Conservation (phyloP, 2,329 filamentous ascomycete genomes). For the Colletotrichum chrysophilum region DNA sequence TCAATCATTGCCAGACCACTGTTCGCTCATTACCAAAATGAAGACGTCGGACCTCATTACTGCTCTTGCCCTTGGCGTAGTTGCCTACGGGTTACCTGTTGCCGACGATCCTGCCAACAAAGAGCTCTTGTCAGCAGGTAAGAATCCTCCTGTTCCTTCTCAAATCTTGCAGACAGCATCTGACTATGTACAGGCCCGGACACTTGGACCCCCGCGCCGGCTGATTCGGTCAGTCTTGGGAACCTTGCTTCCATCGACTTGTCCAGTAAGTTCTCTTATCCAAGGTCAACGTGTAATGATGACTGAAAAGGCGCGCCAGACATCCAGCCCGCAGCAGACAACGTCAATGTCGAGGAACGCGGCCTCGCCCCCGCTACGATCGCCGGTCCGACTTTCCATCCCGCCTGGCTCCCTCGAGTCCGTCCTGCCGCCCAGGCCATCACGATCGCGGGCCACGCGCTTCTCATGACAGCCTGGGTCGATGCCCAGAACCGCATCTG, state of each 20-base stretch:
- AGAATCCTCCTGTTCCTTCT: fast-evolving
- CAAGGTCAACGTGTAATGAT: fast-evolving
- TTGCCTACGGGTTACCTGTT: not conserved
- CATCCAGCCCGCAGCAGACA: not conserved
- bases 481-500: not conserved
- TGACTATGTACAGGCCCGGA: not conserved
- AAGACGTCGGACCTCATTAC: not conserved
- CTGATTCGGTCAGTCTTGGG: not conserved
- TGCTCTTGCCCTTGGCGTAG: fast-evolving
- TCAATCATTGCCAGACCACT: not conserved
- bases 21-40: fast-evolving
- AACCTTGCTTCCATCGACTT: not conserved
- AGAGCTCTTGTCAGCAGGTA: not conserved
- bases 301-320: fast-evolving
- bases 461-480: not conserved
- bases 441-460: not conserved
- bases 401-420: not conserved
- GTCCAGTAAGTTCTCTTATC: fast-evolving
- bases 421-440: not conserved
- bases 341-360: not conserved
- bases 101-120: fast-evolving
- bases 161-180: not conserved
- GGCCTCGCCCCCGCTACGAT: not conserved
- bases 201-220: not conserved
- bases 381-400: not conserved